Base-by-base conservation (phyloP, 495 filamentous ascomycete genomes). In the Podospora comata region DNA sequence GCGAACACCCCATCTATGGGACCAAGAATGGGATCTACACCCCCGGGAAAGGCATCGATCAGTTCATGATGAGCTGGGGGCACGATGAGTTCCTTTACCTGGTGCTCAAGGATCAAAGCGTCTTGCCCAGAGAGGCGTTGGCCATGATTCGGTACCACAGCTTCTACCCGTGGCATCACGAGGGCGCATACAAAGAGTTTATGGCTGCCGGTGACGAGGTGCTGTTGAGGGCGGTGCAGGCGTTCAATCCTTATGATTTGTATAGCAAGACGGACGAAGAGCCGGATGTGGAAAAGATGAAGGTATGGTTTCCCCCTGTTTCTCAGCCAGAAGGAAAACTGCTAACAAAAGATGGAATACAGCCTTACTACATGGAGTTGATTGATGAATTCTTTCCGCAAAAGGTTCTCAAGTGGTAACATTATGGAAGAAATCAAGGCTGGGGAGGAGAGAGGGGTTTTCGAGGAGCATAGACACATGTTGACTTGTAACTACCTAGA, bases 31-130 rank as follows among this genome's bases (percentile, higher is more conserved):
- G 93, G 23, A 93, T 97, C 68, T 97, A 97, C 77, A 80, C 79
- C 1, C 85, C 87, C 5, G 87, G 88, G 3, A 93, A 91, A 69
- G 93, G 93, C 2, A 78, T 96, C 15, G 90, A 93, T 70, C 92
- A 91, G 69, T 81, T 97, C 61, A 92, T 97, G 87, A 84, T 97
- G 66, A 92, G 89, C 65, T 96, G 92, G 92, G 92, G 93, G 28
- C 93, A 97, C 71, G 92, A 97, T 71, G 93, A 97, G 79, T 97
- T 94, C 73, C 83, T 97, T 56, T 96, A 95, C 78, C 89, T 92
- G 70, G 87, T 97, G 56, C 84, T 88, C 71, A 91, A 90, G 79
- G 88, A 91, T 62, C 92, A 95, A 81, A 89, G 85, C 3, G 89
- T 83, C 9, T 79, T 97, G 11, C 93, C 93, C 0, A 80, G 81